phyloP scores from a whole-genome alignment of 2,329 filamentous ascomycete genomes.

The Chaetomium sp. region DNA sequence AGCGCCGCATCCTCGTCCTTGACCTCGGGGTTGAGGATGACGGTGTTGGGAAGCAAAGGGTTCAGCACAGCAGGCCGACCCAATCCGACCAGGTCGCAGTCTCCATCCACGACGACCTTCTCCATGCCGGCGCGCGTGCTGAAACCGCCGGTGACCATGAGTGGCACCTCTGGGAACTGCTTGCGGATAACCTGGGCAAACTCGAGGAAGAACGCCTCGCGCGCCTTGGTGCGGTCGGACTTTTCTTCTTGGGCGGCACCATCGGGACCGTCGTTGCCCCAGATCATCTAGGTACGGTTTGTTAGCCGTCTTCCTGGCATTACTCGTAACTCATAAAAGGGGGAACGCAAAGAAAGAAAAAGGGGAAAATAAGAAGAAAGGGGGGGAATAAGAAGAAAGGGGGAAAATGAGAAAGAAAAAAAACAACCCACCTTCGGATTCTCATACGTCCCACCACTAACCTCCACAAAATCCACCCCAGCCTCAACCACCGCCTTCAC shows the following conservation, averaged over 20 bases:
- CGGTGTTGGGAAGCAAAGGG: conserved; percentile 31
- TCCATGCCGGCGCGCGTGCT: conserved; percentile 41
- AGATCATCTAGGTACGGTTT: conserved; percentile 30
- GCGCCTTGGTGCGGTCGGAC: conserved; percentile 40
- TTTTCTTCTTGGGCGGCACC: conserved; percentile 23
- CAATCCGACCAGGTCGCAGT: conserved; percentile 38
- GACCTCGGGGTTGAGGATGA: conserved; percentile 32
- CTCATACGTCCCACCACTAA: conserved; percentile 58
- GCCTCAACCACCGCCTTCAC: conserved; percentile 42
- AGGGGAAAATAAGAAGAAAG: neutral
- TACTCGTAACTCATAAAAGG: neutral
- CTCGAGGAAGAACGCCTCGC: conserved; percentile 64
- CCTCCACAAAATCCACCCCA: conserved; percentile 60
- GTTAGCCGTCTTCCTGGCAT: neutral
- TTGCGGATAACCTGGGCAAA: conserved; percentile 50
- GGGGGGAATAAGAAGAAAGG: neutral
- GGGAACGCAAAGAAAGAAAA: neutral
- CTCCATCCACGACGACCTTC: conserved; percentile 31
- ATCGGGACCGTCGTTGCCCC: conserved; percentile 14
- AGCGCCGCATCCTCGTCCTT: conserved; percentile 30
- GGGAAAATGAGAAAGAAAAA: neutral
- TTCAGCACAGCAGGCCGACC: conserved; percentile 35
- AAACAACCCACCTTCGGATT: conserved; percentile 37
- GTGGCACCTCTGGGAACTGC: conserved; percentile 36
- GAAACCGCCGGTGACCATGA: conserved; percentile 60